Percentiles rank a stretch among this genome's conserved stretches.
Evolutionary conservation across 352 stramenopile species (phyloP).

Genomic region (Elongisporangium prolatum): DNA sequence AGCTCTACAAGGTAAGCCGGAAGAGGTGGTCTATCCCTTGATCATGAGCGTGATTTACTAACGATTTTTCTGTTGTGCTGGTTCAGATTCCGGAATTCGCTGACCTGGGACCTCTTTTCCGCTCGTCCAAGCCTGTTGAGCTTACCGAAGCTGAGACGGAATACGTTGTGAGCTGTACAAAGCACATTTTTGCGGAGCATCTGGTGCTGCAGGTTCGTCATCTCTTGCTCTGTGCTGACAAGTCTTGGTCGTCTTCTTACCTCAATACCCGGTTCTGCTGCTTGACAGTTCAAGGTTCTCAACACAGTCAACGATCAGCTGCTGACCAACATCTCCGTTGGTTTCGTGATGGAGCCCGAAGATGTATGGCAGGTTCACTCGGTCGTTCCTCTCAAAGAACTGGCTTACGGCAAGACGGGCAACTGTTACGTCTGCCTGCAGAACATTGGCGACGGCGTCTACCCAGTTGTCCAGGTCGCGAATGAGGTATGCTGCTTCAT

Average conservation of each 20-base stretch:
- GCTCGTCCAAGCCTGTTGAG: conserved; percentile 85
- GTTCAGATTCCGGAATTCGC: conserved; percentile 93
- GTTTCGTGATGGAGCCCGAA: conserved; percentile 87
- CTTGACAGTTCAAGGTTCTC: conserved; percentile 92
- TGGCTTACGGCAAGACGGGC: conserved; percentile 93
- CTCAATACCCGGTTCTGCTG: conserved; percentile 3
- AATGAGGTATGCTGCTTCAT: conserved; percentile 74
- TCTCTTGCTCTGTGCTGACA: conserved; percentile 5
- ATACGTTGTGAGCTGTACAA: conserved; percentile 96
- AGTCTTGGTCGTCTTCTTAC: background rate
- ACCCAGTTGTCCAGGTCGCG: conserved; percentile 87
- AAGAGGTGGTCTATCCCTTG: background rate
- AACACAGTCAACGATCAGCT: conserved; percentile 99
- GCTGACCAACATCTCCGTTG: conserved; percentile 92
- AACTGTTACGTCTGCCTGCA: conserved; percentile 94
- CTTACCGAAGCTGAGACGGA: conserved; percentile 97
- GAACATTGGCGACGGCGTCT: conserved; percentile 62
- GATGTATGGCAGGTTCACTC: conserved; percentile 91
- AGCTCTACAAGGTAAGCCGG: conserved; percentile 88
- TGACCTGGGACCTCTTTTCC: conserved; percentile 91
- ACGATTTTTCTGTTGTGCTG: conserved; percentile 2
- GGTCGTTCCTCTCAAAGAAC: conserved; percentile 81
- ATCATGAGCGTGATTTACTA: background rate
- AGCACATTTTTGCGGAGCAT: conserved; percentile 96
- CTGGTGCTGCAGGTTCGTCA: conserved; percentile 85